These are phyloP conservation scores for Suhomyces yuchorum DNA, from an alignment of 1,139 yeast species.

Conservation along the genomic window DNA sequence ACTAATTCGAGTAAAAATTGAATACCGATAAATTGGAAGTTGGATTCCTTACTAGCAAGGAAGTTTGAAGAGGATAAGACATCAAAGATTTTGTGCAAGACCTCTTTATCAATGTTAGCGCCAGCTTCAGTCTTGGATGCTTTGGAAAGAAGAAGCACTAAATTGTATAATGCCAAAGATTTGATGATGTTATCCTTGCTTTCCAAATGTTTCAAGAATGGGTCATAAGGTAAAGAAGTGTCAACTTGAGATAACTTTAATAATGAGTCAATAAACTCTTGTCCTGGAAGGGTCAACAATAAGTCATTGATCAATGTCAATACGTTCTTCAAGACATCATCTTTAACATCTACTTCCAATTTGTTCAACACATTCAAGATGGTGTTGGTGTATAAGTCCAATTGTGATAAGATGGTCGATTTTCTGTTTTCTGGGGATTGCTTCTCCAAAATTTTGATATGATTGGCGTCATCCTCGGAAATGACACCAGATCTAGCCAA, in stretches of 20 bases:
- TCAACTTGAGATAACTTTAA: constrained; percentile 49
- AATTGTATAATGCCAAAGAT: constrained; percentile 48
- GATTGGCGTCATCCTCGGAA: constrained; percentile 63
- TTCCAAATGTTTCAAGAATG: constrained; percentile 54
- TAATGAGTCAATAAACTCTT: constrained; percentile 47
- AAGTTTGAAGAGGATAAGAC: constrained; percentile 42
- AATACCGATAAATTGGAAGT: constrained; percentile 63
- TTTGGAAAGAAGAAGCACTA: constrained; percentile 42
- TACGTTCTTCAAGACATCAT: constrained; percentile 75
- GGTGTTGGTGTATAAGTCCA: constrained; percentile 58
- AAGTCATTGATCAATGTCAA: constrained; percentile 71
- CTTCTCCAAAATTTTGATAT: constrained; percentile 66
- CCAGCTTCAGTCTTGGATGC: constrained; percentile 21
- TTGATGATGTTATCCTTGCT: constrained; percentile 50
- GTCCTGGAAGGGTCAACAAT: constrained; percentile 44
- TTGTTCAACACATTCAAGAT: constrained; percentile 58
- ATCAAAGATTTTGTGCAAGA: constrained; percentile 45
- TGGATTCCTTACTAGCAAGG: constrained; percentile 50
- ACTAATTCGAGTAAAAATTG: constrained; percentile 69
- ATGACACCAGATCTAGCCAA: constrained; percentile 75
- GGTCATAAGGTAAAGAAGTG: constrained; percentile 55
- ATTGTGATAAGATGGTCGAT: constrained; percentile 44
- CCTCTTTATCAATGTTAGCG: constrained; percentile 30
- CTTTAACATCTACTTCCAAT: constrained; percentile 47
- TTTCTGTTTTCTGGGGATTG: constrained; percentile 43